Evolutionary conservation across 1,284 basidiomycete species (phyloP).

Genomic region (Phellopilus nigrolimitatus): DNA sequence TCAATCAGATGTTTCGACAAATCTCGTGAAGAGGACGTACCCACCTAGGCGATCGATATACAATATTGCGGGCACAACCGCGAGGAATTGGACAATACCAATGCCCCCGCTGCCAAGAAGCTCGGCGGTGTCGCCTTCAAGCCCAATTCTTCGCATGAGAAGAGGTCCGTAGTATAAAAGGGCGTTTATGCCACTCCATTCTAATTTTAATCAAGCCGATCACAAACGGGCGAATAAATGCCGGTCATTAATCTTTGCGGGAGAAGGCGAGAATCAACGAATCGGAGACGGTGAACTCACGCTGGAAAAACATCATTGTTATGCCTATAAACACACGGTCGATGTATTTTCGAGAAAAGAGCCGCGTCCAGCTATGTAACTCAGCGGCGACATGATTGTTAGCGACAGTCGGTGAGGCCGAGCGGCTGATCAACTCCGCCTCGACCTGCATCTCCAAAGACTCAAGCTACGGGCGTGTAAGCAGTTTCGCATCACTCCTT

Average conservation of each 20-base stretch:
- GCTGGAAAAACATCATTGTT: slow-evolving; percentile 75
- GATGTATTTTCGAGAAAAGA: slow-evolving; percentile 50
- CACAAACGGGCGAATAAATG: neutral
- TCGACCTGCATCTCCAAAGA: slow-evolving; percentile 70
- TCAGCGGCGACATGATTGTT: slow-evolving; percentile 34
- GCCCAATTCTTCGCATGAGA: slow-evolving; percentile 58
- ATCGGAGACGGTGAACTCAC: slow-evolving; percentile 37
- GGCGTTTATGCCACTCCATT: slow-evolving; percentile 82
- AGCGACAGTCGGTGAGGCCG: slow-evolving; percentile 23
- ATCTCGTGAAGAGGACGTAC: slow-evolving; percentile 22
- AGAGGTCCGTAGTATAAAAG: slow-evolving; percentile 78
- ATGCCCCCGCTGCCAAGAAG: slow-evolving; percentile 72
- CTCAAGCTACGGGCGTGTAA: slow-evolving; percentile 47
- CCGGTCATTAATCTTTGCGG: no score
- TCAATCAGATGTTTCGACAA: neutral
- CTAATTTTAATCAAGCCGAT: no score
- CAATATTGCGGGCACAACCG: slow-evolving; percentile 68
- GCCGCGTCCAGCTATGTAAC: slow-evolving; percentile 45
- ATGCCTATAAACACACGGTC: slow-evolving; percentile 63
- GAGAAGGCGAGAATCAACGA: neutral
- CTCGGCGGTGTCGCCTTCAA: slow-evolving; percentile 47
- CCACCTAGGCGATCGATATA: slow-evolving; percentile 71
- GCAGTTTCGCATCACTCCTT: neutral
- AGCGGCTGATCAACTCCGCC: slow-evolving; percentile 42
- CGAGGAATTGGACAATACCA: slow-evolving; percentile 73